A percentile compares a stretch with the other conserved stretches of the same genome.
Conservation (phyloP, 2,329 filamentous ascomycete species). For the Sclerotinia spermophila region DNA sequence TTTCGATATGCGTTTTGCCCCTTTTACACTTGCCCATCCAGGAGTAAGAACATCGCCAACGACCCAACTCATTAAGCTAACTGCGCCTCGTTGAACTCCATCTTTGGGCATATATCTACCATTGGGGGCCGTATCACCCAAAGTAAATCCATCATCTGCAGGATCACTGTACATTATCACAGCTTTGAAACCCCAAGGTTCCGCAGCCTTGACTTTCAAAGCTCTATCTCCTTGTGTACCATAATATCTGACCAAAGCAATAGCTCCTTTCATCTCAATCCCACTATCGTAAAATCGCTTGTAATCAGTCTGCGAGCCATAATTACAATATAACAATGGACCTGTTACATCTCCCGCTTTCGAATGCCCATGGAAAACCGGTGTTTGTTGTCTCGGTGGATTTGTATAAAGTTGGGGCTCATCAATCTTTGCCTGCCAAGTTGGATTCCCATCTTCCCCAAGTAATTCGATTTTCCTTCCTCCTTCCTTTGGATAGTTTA, state of each 20-base stretch:
- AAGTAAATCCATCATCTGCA: conserved; percentile 73
- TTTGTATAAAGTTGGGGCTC: conserved; percentile 70
- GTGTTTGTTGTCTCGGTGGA: conserved; percentile 63
- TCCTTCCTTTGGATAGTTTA: conserved; percentile 80
- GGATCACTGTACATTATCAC: conserved; percentile 94
- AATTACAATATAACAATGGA: conserved; percentile 87
- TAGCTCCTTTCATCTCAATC: conserved; percentile 71
- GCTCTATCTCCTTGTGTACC: conserved; percentile 69
- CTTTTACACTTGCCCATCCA: conserved; percentile 71
- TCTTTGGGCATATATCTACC: conserved; percentile 78
- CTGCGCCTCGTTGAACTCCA: conserved; percentile 76
- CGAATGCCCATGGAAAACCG: conserved; percentile 84
- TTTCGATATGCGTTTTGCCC: conserved; percentile 61
- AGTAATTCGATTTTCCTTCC: conserved; percentile 81
- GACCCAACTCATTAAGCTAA: conserved; percentile 77
- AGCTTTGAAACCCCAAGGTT: conserved; percentile 78
- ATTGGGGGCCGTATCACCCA: conserved; percentile 69
- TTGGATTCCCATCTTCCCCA: conserved; percentile 58
- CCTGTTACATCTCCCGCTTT: conserved; percentile 82
- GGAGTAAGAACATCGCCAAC: conserved; percentile 91
- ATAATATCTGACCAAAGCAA: conserved; percentile 79
- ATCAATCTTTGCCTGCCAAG: conserved; percentile 80
- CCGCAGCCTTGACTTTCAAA: conserved; percentile 85
- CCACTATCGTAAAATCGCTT: conserved; percentile 65
- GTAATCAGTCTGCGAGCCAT: conserved; percentile 83